Evolutionary conservation across 345 rosid genomes (phyloP), one percentile per base, ranked within the genome.

Genomic region (Euphorbia lathyris): DNA sequence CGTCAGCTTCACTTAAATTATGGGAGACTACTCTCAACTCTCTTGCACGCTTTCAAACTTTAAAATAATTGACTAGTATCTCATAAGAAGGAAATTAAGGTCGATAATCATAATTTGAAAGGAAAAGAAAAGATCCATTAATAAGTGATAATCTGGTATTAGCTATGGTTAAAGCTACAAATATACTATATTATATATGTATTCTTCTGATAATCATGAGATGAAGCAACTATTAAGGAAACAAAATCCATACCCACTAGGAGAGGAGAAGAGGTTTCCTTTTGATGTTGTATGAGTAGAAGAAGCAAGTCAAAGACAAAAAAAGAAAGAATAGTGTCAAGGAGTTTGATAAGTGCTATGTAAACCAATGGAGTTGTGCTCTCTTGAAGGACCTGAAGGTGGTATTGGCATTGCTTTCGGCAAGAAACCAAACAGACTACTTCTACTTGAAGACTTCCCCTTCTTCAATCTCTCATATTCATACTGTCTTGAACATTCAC

Each of bases 351-450:
- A 7, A 34, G 72, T 63, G 61, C 83, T 87, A 56, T 81, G 78
- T 34, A 84, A 55, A 23, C 91, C 87, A 50, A 79, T 69, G 65
- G 20, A 75, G 66, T 89, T 87, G 80, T 89, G 95, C 75, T 67
- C 66, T 80, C 67, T 89, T n/a, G 95, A 89, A 66, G 95, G 95
- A 57, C 80, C 91, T 50, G 95, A 89, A 48, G 81, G 86, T 58
- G 92, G 95, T 73, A 87, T 78, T 34, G 85, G 88, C 48, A 79
- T 69, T 75, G 77, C 78, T 72, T 87, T 89, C 0, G 92, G 95
- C 70, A 89, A 81, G 70, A 75, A 83, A 10, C 85, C 87, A 8
- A 66, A 36, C 67, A 85, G 74, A n/a, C n/a, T 2, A 74, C 74
- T n/a, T 36, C 69, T 70, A 30, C 84, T 79, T 11, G 82, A 71